A percentile compares a stretch with the other conserved stretches of the same genome.
These are phyloP conservation scores for Apiospora pterosperma DNA, from an alignment of 2,329 filamentous ascomycete species.

Conservation along the genomic window DNA sequence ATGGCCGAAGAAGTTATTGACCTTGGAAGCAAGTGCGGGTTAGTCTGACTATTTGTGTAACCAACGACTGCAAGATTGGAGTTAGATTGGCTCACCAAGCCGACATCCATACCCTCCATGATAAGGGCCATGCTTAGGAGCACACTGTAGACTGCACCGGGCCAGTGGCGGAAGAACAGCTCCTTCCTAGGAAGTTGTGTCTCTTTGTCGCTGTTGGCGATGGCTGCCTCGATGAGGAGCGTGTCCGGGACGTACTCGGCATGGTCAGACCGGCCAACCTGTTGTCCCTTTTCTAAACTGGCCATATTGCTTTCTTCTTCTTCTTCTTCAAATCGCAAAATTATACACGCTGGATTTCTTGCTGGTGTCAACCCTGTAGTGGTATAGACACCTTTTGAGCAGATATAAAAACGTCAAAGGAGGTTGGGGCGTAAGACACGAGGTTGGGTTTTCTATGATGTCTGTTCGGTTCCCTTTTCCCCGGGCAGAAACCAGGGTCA, in stretches of 20 bases:
- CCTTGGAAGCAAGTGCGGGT: not conserved
- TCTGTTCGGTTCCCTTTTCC: not conserved
- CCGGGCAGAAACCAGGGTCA: not conserved
- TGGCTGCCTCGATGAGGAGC: conserved; percentile 31
- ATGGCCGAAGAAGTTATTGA: conserved; percentile 36
- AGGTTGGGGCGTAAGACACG: not conserved
- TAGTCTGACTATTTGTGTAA: not conserved
- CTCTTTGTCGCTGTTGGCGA: conserved; percentile 26
- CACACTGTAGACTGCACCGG: conserved; percentile 24
- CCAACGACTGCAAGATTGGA: too few species aligned
- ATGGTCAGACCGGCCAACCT: conserved; percentile 10
- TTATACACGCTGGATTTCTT: not conserved
- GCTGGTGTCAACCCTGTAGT: not conserved
- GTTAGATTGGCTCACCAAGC: conserved; percentile 17
- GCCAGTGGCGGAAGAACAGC: conserved; percentile 27
- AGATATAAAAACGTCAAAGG: not conserved
- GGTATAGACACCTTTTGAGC: not conserved
- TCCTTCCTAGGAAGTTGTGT: conserved; percentile 25
- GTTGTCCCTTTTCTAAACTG: not conserved
- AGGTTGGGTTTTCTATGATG: not conserved
- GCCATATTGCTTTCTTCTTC: not conserved
- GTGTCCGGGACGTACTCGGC: conserved; percentile 22
- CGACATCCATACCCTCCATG: conserved; percentile 34
- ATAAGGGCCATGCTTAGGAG: conserved; percentile 27
- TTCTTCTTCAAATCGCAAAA: not conserved